Percentiles rank a stretch among this genome's conserved stretches.
phyloP scores from a whole-genome alignment of 805 yeast species.

The Starmerella powellii region DNA sequence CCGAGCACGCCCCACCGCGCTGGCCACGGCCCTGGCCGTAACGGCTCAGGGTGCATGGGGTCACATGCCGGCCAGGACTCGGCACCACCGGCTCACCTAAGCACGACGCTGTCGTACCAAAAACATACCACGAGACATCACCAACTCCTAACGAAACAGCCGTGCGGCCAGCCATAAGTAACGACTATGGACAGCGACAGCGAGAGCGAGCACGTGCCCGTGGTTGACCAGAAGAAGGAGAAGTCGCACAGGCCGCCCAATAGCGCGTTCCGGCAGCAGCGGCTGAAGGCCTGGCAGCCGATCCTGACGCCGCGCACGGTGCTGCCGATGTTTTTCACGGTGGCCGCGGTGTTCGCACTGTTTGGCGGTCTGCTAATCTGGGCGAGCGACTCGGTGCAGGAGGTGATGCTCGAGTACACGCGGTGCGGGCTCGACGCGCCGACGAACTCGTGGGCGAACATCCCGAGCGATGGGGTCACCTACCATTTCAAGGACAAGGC shows the following conservation, averaged over 20 bases:
- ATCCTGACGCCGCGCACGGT: slow-evolving; percentile 86
- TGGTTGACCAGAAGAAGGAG: slow-evolving; percentile 26
- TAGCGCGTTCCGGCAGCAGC: slow-evolving; percentile 41
- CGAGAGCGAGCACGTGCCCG: slow-evolving; percentile 25
- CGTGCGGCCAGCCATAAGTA: too few species aligned
- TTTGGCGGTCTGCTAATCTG: slow-evolving; percentile 74
- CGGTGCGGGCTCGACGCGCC: slow-evolving; percentile 47
- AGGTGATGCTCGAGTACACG: slow-evolving; percentile 62
- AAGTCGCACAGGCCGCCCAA: slow-evolving; percentile 35
- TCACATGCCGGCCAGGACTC: too few species aligned
- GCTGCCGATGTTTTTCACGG: slow-evolving; percentile 62
- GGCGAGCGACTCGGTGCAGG: slow-evolving; percentile 71
- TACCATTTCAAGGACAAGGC: slow-evolving; percentile 47
- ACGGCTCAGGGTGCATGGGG: too few species aligned
- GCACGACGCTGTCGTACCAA: too few species aligned
- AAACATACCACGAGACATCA: too few species aligned
- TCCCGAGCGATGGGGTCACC: slow-evolving; percentile 48
- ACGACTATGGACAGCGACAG: slow-evolving; percentile 28
- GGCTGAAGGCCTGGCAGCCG: slow-evolving; percentile 68
- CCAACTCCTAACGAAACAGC: too few species aligned
- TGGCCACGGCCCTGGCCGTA: too few species aligned
- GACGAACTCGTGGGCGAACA: slow-evolving; percentile 33
- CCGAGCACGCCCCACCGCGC: too few species aligned
- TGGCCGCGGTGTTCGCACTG: slow-evolving; percentile 76
- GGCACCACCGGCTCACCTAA: too few species aligned